Conservation (phyloP, 2,329 filamentous ascomycete genomes). For the Colletotrichum tropicicola region DNA sequence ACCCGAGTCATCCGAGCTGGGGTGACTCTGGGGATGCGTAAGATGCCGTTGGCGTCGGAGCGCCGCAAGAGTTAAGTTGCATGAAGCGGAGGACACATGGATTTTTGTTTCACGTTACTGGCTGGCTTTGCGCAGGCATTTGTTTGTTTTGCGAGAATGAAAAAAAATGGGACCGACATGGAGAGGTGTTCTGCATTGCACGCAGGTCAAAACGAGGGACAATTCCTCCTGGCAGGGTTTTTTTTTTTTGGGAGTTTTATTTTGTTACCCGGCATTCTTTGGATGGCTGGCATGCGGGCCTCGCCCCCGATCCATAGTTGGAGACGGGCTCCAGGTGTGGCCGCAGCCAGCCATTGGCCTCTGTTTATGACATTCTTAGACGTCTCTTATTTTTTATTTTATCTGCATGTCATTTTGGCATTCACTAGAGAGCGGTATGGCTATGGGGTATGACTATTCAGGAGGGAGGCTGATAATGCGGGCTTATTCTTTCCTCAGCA, state of each 20-base stretch:
- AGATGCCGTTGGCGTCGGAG: background rate
- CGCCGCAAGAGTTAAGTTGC: background rate
- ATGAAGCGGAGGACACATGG: constrained; percentile 5
- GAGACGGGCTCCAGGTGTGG: background rate
- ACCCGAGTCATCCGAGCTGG: background rate
- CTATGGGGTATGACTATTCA: constrained; percentile 10
- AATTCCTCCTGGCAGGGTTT: constrained; percentile 13
- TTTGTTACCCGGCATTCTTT: constrained; percentile 7
- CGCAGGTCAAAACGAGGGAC: constrained; percentile 44
- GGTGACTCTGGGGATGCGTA: background rate
- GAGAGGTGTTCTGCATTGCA: constrained; percentile 48
- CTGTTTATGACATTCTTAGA: constrained; percentile 30
- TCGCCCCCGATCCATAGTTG: constrained; percentile 17
- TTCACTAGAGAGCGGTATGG: constrained; percentile 19
- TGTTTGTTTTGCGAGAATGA: constrained; percentile 25
- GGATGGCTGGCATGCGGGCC: constrained; percentile 8
- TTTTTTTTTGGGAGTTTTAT: constrained; percentile 33
- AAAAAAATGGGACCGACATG: constrained; percentile 41
- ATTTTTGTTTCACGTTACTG: constrained; percentile 38
- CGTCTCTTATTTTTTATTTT: constrained; percentile 28
- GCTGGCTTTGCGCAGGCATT: constrained; percentile 36
- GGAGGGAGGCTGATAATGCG: background rate
- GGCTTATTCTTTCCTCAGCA: background rate
- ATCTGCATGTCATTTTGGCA: constrained; percentile 24
- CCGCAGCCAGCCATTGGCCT: background rate